phyloP scores from a whole-genome alignment of 306 rosid genomes.

The Psophocarpus tetragonolobus region DNA sequence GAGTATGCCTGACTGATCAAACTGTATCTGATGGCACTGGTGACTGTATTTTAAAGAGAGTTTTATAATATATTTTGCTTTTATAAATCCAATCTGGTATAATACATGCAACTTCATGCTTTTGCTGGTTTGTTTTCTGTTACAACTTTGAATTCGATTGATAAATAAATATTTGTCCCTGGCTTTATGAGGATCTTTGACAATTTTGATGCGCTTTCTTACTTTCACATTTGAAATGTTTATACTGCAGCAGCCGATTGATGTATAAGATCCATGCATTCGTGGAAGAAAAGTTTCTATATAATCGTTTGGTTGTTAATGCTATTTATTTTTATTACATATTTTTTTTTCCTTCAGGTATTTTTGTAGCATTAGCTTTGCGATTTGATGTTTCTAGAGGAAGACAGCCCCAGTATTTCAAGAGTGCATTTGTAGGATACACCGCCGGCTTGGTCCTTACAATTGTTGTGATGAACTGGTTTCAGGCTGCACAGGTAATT shows the following conservation, averaged over 20 bases:
- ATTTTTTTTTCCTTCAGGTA: slow-evolving; percentile 56
- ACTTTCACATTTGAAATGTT: neutral
- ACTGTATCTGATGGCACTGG: neutral
- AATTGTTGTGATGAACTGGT: slow-evolving; percentile 97
- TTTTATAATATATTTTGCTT: neutral
- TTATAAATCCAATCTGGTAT: neutral
- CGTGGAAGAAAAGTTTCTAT: neutral
- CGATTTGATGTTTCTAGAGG: slow-evolving; percentile 97
- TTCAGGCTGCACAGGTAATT: slow-evolving; percentile 98
- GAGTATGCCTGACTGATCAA: neutral
- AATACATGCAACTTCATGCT: neutral
- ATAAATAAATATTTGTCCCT: neutral
- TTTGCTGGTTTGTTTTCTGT: neutral
- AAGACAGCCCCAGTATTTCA: slow-evolving; percentile 77
- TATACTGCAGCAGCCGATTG: neutral
- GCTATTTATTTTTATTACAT: neutral
- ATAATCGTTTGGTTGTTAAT: neutral
- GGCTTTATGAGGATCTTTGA: neutral
- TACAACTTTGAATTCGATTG: neutral
- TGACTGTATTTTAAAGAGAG: neutral
- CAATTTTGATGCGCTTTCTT: neutral
- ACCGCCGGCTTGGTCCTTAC: slow-evolving; percentile 80
- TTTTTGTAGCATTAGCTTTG: slow-evolving; percentile 96
- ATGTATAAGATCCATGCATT: neutral
- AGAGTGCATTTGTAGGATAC: slow-evolving; percentile 93